Base-by-base conservation (phyloP, 495 filamentous ascomycete species). In the Arthonia radiata region DNA sequence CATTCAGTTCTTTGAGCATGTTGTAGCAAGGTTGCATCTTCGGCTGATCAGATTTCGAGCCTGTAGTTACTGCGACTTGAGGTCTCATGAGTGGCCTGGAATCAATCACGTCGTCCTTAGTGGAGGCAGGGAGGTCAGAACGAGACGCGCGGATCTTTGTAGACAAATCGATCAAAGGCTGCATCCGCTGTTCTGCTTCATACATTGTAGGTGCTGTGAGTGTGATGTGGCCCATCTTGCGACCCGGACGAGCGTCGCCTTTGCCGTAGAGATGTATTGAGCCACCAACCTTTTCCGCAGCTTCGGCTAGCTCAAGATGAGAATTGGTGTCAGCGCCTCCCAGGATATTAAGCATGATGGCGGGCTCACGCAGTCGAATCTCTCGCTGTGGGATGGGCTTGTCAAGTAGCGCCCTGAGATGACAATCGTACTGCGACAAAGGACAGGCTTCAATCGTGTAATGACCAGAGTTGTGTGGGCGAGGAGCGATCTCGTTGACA, bases 321-420 rank as follows among this genome's bases (percentile, higher is more conserved):
- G 77, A 74, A 31, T 69, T 49, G 3, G 63, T 48, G 2, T 56
- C 49, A 15, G 64, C 53, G 27, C 82, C 81, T 22, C 86, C 86
- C 22, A 97, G 67, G 32, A 97, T 78, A 51, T 97, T 97, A 27
- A 94, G 67, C 86, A 97, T 97, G 39, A 97, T 77, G 12, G 82
- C 65, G 47, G 54, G 25, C 53, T 52, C 18, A 54, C 57, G 24
- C 61, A 49, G 58, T 18, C 46, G 10, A 69, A 53, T 30, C 59
- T 61, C 37, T 64, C 53, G 9, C n/a, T 60, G 41, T 1, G 64
- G 62, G 19, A 83, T 61, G 7, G 73, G 75, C 4, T 78, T 54
- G 36, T 75, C 76, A 18, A 90, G 59, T 33, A 97, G 81, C 9
- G 86, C 70, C 23, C 72, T 64, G 23, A 94, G 61, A 40, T 97